phyloP scores from a whole-genome alignment of 139 green algal genomes.

The Deuterostichococcus epilithicus region DNA sequence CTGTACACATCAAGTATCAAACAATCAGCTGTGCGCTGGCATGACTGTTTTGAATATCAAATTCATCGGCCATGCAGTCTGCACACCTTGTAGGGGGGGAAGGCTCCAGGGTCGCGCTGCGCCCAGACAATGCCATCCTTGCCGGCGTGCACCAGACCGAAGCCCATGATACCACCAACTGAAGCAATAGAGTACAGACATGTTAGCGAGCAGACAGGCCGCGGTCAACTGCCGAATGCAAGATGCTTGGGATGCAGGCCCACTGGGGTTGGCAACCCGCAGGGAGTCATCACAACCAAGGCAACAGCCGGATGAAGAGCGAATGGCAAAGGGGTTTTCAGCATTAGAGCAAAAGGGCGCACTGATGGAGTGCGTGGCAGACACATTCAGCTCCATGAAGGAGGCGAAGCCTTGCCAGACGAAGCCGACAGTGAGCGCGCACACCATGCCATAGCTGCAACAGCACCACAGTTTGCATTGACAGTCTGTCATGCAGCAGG shows the following conservation, averaged over 20 bases:
- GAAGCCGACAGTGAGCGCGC: constrained; percentile 23
- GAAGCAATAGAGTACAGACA: not conserved
- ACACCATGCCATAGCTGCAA: constrained; percentile 56
- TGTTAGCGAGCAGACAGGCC: not conserved
- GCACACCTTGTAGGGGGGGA: constrained; percentile 44
- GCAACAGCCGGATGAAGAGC: not conserved
- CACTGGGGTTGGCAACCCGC: not conserved
- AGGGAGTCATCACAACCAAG: not conserved
- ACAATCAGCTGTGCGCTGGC: no score
- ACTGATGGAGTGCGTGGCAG: constrained; percentile 50
- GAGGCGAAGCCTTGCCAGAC: constrained; percentile 40
- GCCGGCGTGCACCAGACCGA: constrained; percentile 29
- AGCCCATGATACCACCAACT: constrained; percentile 47
- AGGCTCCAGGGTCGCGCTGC: constrained; percentile 13
- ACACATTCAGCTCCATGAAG: constrained; percentile 49
- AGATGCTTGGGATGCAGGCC: not conserved
- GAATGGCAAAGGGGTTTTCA: not conserved
- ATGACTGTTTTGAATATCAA: no score
- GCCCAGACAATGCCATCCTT: constrained; percentile 34
- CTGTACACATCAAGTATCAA: no score
- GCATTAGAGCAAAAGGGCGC: not conserved
- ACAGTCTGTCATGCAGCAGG: no score
- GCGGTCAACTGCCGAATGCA: not conserved
- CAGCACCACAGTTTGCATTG: no score
- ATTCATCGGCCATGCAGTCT: no score